phyloP scores from a whole-genome alignment of 2,329 filamentous ascomycete species.

The Bertia moriformis region DNA sequence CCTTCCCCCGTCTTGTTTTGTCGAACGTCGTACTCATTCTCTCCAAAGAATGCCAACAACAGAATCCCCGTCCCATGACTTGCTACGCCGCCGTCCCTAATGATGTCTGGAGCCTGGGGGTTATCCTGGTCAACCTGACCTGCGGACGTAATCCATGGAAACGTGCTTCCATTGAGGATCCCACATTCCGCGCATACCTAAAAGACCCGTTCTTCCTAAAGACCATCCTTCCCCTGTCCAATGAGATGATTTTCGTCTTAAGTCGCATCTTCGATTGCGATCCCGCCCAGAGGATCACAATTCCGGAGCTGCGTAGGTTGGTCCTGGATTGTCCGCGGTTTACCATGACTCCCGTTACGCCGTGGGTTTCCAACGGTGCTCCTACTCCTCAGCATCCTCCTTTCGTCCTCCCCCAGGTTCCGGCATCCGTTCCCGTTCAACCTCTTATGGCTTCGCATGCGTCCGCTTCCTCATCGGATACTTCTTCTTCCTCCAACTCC shows the following conservation, averaged over 20 bases:
- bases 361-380: conserved; percentile 5
- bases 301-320: conserved; percentile 63
- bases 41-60: conserved; percentile 4
- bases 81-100: conserved; percentile 88
- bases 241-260: conserved; percentile 78
- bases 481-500: neutral
- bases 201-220: conserved; percentile 77
- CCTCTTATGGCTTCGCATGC: neutral
- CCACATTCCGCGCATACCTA: conserved; percentile 82
- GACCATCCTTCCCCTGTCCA: conserved; percentile 79
- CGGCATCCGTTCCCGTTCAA: neutral
- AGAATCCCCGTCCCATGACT: conserved; percentile 24
- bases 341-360: conserved; percentile 30
- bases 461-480: neutral
- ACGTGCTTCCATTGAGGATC: conserved; percentile 81
- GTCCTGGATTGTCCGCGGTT: conserved; percentile 67
- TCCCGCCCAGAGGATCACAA: conserved; percentile 67
- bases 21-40: conserved; percentile 4
- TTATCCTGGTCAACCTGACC: conserved; percentile 92
- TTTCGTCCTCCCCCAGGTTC: neutral
- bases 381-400: neutral
- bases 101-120: conserved; percentile 95
- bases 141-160: conserved; percentile 99
- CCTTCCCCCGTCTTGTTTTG: conserved; percentile 5
- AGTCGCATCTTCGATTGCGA: conserved; percentile 76